These are phyloP conservation scores for Pyrenochaeta sp. DNA, from an alignment of 2,329 filamentous ascomycete species.

Conservation along the genomic window DNA sequence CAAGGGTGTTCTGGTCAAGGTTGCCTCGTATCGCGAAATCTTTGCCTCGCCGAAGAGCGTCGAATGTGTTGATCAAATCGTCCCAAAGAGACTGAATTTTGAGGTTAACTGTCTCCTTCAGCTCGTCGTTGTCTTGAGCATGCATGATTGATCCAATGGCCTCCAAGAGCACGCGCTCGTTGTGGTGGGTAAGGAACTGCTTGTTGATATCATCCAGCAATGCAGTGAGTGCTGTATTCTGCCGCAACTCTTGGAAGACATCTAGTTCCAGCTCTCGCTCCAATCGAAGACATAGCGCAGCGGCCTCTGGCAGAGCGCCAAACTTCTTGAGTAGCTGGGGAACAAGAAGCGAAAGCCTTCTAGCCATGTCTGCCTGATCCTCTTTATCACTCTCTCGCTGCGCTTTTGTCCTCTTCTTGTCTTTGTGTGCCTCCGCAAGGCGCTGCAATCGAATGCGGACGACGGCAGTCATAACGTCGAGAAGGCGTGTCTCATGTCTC, in stretches of 20 bases:
- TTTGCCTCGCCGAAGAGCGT: conserved; percentile 72
- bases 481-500: conserved; percentile 81
- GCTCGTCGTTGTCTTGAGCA: conserved; percentile 84
- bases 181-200: conserved; percentile 92
- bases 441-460: conserved; percentile 78
- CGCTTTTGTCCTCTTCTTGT: conserved; percentile 65
- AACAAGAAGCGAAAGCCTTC: conserved; percentile 79
- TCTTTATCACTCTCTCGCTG: conserved; percentile 70
- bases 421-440: conserved; percentile 67
- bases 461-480: conserved; percentile 85
- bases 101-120: conserved; percentile 83
- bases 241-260: conserved; percentile 86
- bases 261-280: conserved; percentile 88
- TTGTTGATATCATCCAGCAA: conserved; percentile 91
- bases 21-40: conserved; percentile 77
- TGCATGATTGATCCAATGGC: conserved; percentile 84
- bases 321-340: conserved; percentile 92
- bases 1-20: conserved; percentile 70
- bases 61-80: conserved; percentile 76
- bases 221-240: conserved; percentile 82
- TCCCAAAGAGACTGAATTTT: conserved; percentile 89
- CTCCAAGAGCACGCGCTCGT: conserved; percentile 83
- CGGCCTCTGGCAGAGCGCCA: conserved; percentile 86
- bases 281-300: conserved; percentile 83
- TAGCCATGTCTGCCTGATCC: conserved; percentile 78